A percentile compares a stretch with the other conserved stretches of the same genome.
These are phyloP conservation scores for Marasmius oreades DNA, from an alignment of 1,284 basidiomycete species.

Conservation along the genomic window DNA sequence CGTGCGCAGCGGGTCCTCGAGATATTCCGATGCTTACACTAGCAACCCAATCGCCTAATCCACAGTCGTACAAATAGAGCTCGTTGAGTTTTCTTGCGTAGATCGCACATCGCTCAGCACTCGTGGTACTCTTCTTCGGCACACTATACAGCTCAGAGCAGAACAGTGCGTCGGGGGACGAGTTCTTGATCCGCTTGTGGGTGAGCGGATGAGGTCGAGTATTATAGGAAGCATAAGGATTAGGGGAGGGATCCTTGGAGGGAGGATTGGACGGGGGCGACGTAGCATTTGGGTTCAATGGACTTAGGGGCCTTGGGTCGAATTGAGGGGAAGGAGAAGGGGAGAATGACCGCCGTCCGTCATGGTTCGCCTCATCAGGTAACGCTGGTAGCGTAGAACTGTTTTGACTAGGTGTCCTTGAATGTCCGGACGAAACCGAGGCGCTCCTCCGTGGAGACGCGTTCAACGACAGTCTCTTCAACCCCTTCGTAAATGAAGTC, in stretches of 20 bases:
- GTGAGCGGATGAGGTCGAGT: slow-evolving; percentile 17
- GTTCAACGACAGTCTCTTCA: slow-evolving; percentile 61
- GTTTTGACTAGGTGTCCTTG: slow-evolving; percentile 19
- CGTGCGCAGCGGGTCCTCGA: background rate
- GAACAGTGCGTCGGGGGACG: slow-evolving; percentile 72
- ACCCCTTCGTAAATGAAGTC: slow-evolving; percentile 34
- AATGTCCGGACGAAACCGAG: slow-evolving; percentile 36
- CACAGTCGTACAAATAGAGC: slow-evolving; percentile 72
- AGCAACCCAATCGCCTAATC: slow-evolving; percentile 73
- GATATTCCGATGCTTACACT: slow-evolving; percentile 36
- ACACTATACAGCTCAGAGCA: slow-evolving; percentile 59
- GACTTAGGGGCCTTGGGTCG: background rate
- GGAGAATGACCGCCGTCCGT: slow-evolving; percentile 16
- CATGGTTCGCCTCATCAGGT: background rate
- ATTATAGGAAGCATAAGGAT: slow-evolving; percentile 7
- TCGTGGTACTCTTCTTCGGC: slow-evolving; percentile 49
- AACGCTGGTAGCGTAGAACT: slow-evolving; percentile 1
- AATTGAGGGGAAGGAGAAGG: slow-evolving; percentile 20
- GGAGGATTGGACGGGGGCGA: background rate
- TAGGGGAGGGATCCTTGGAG: slow-evolving; percentile 11
- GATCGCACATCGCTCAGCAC: slow-evolving; percentile 62
- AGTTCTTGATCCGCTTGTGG: slow-evolving; percentile 39
- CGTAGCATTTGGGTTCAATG: background rate
- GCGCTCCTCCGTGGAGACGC: slow-evolving; percentile 35
- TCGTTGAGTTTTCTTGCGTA: slow-evolving; percentile 88